Evolutionary conservation across 441 rosid species (phyloP), one percentile per base, ranked within the genome.

Genomic region (Populus hybrid): DNA sequence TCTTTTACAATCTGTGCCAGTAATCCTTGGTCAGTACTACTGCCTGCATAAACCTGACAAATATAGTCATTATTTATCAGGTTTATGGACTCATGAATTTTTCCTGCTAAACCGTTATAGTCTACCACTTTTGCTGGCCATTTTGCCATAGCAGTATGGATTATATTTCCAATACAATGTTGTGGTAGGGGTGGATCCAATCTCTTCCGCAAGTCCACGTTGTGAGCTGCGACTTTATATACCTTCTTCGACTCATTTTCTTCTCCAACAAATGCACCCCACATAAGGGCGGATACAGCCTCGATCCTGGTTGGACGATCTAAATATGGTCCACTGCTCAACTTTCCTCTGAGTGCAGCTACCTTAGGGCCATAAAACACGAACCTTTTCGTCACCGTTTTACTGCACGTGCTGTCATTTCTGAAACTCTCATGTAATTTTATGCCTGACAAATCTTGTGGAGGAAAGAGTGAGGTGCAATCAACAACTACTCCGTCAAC

Each of bases 271-370:
- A 50, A 50, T 12, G 19, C 57, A 14, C 19, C 57, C 19, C 57
- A 14, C 57, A 50, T 5, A 14, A 82, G 78, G 0, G 86, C 72
- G 0, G 81, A 77, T 53, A 88, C 76, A 0, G 86, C 81, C 67
- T 88, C 87, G 2, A 85, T 75, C 2, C 85, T 78, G 0, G 88
- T 70, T 30, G 88, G 87, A 7, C 18, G 28, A 36, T 34, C 66
- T 42, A 40, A 23, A 24, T 16, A 66, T 2, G 73, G 28, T 2
- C 46, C 70, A 0, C n/a, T 74, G 1, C 74, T 69, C 0, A 80
- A 50, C 75, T 74, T 76, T 59, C 18, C 59, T 64, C 69, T 81
- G 2, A 85, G 50, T 70, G 77, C 73, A 9, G 75, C 74, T 2
- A 86, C 18, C 67, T 68, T 77, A 12, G 67, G 12, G 1, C 73